A percentile compares a stretch with the other conserved stretches of the same genome.
Conservation (phyloP, 73 alveolate genomes). For the Strombidium stylifer region DNA sequence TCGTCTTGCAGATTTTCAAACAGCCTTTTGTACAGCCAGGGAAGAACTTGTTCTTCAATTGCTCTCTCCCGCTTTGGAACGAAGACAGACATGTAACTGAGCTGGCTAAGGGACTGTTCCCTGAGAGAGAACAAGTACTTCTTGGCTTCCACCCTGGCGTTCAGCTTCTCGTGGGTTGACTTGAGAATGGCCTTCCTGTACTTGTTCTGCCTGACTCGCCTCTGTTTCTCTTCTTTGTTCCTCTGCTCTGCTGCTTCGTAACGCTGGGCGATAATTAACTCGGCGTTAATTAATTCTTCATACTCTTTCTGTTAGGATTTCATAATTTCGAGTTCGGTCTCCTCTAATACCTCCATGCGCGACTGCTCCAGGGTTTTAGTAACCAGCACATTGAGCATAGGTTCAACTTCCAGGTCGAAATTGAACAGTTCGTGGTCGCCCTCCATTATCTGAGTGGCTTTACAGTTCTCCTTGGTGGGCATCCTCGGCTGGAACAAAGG, state of each 20-base stretch:
- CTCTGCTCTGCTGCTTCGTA: slow-evolving; percentile 86
- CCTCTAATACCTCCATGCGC: slow-evolving; percentile 95
- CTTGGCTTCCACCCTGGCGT: too few relatives aligned
- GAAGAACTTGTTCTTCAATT: not conserved
- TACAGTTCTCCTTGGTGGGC: slow-evolving; percentile 69
- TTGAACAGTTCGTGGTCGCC: slow-evolving; percentile 88
- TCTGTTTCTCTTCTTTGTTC: slow-evolving; percentile 77
- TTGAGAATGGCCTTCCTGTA: slow-evolving; percentile 61
- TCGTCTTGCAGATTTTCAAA: slow-evolving; percentile 72
- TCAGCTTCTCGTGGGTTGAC: slow-evolving; percentile 58
- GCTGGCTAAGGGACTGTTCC: not conserved
- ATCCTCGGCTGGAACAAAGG: slow-evolving; percentile 83
- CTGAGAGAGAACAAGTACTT: too few relatives aligned
- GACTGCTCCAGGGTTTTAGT: slow-evolving; percentile 88
- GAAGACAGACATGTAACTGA: too few relatives aligned
- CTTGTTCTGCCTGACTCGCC: slow-evolving; percentile 69
- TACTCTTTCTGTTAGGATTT: slow-evolving; percentile 80
- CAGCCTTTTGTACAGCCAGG: slow-evolving; percentile 65
- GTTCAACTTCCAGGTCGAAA: slow-evolving; percentile 93
- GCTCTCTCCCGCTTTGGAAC: too few relatives aligned
- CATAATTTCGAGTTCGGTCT: slow-evolving; percentile 88
- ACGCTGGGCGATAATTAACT: slow-evolving; percentile 85
- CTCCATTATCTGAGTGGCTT: slow-evolving; percentile 73
- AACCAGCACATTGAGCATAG: slow-evolving; percentile 82
- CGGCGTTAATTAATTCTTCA: slow-evolving; percentile 85